Percentiles rank a stretch among this genome's conserved stretches.
phyloP scores from a whole-genome alignment of 805 yeast species.

The Tetrapisispora taiwanensis region DNA sequence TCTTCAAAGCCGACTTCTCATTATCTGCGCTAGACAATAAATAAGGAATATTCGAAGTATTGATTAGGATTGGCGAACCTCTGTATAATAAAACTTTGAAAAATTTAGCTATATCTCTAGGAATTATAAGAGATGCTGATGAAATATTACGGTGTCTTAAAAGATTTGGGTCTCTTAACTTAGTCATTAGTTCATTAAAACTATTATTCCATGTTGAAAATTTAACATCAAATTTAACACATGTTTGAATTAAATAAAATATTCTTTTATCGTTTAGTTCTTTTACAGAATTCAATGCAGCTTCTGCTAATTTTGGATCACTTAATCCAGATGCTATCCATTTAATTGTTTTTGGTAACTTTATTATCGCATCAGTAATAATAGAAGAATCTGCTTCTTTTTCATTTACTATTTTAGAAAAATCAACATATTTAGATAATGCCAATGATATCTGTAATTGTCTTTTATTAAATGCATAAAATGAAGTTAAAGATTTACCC shows the following conservation, averaged over 20 bases:
- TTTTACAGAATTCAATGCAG: slow-evolving; percentile 43
- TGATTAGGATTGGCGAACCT: slow-evolving; percentile 49
- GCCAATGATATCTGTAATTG: slow-evolving; percentile 53
- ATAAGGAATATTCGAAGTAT: slow-evolving; percentile 50
- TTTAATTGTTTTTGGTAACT: slow-evolving; percentile 43
- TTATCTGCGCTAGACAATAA: slow-evolving; percentile 34
- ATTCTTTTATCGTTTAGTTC: slow-evolving; percentile 49
- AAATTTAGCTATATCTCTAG: slow-evolving; percentile 41
- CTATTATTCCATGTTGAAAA: slow-evolving; percentile 51
- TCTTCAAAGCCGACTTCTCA: slow-evolving; percentile 28
- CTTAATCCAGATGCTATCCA: slow-evolving; percentile 59
- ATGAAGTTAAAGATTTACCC: slow-evolving; percentile 50
- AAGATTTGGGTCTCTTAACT: slow-evolving; percentile 43
- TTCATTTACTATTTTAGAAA: slow-evolving; percentile 36
- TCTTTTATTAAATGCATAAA: slow-evolving; percentile 57
- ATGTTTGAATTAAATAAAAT: slow-evolving; percentile 43
- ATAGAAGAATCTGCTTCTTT: slow-evolving; percentile 21
- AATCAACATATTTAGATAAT: slow-evolving; percentile 37
- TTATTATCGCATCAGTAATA: slow-evolving; percentile 11
- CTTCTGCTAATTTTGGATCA: slow-evolving; percentile 37
- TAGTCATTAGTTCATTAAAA: slow-evolving; percentile 49
- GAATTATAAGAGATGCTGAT: slow-evolving; percentile 29
- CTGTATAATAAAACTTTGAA: slow-evolving; percentile 53
- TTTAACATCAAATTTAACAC: slow-evolving; percentile 48
- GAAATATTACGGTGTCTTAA: slow-evolving; percentile 30